phyloP scores from a whole-genome alignment of 2,329 filamentous ascomycete genomes.

The Aspergillus neoniger region DNA sequence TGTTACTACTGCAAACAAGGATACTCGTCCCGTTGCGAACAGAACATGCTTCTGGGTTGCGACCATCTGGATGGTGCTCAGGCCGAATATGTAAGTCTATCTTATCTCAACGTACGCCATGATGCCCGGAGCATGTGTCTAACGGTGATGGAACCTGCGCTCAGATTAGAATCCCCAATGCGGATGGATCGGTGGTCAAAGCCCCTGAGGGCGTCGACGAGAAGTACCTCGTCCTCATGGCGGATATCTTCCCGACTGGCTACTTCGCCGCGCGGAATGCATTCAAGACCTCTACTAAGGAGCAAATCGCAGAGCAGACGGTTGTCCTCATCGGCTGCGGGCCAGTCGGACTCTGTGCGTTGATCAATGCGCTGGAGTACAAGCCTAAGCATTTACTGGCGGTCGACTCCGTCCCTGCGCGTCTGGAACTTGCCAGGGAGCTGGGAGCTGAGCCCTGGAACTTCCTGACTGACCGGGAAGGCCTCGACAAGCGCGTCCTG shows the following conservation, averaged over 20 bases:
- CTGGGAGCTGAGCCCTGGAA: constrained; percentile 84
- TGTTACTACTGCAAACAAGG: constrained; percentile 85
- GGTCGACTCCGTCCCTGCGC: constrained; percentile 73
- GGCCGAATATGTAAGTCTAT: constrained; percentile 66
- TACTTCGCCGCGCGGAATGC: constrained; percentile 82
- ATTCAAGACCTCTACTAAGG: constrained; percentile 62
- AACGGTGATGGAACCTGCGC: constrained; percentile 22
- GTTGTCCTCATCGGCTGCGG: constrained; percentile 84
- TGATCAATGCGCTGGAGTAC: constrained; percentile 74
- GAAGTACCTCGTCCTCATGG: constrained; percentile 79
- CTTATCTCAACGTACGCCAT: constrained; percentile 2
- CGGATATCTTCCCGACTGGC: constrained; percentile 84
- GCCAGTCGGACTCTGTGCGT: constrained; percentile 79
- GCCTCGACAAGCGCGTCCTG: constrained; percentile 67
- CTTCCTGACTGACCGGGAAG: constrained; percentile 67
- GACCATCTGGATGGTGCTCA: constrained; percentile 72
- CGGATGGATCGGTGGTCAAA: constrained; percentile 77
- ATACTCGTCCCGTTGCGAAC: constrained; percentile 74
- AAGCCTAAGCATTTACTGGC: constrained; percentile 75
- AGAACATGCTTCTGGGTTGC: constrained; percentile 70
- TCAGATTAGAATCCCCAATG: constrained; percentile 71
- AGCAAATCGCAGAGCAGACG: constrained; percentile 65
- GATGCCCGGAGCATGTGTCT: not conserved
- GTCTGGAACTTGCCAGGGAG: constrained; percentile 70
- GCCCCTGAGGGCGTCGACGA: constrained; percentile 72